These are phyloP conservation scores for Brassica rapa DNA, from an alignment of 345 rosid species.

Conservation along the genomic window DNA sequence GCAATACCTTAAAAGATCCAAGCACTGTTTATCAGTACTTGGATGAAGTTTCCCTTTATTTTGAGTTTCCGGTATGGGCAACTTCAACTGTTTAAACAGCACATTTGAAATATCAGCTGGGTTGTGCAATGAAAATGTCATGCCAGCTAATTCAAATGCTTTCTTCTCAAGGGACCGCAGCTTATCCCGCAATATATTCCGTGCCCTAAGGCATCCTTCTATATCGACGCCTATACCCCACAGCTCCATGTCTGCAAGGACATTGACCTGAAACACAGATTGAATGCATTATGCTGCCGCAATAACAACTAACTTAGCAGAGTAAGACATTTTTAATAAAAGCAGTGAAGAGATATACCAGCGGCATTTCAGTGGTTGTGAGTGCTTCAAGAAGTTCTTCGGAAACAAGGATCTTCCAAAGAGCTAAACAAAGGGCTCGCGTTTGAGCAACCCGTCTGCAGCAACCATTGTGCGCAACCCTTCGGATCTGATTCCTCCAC, in stretches of 20 bases:
- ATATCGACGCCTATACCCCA: conserved; percentile 94
- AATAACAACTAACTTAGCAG: not conserved
- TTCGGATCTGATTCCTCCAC: conserved; percentile 95
- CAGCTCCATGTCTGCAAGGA: conserved; percentile 94
- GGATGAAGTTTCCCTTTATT: conserved; percentile 81
- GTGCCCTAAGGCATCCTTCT: conserved; percentile 83
- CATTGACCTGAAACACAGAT: conserved; percentile 61
- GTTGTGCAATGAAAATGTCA: conserved; percentile 71
- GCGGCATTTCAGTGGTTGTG: conserved; percentile 68
- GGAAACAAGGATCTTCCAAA: conserved; percentile 83
- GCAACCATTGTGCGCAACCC: conserved; percentile 95
- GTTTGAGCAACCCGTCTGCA: conserved; percentile 89
- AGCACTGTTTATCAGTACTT: conserved; percentile 87
- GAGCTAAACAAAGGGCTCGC: conserved; percentile 71
- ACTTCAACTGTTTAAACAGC: conserved; percentile 73
- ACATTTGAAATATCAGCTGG: conserved; percentile 94
- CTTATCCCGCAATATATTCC: conserved; percentile 66
- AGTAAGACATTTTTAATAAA: not conserved
- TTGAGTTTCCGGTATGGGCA: conserved; percentile 64
- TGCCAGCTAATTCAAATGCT: conserved; percentile 83
- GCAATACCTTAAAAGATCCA: conserved; percentile 78
- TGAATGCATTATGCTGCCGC: conserved; percentile 5
- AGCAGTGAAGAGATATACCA: conserved; percentile 55
- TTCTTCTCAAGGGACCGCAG: conserved; percentile 76
- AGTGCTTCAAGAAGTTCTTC: conserved; percentile 72